Percentiles rank a stretch among this genome's conserved stretches.
Evolutionary conservation across 2,329 filamentous ascomycete genomes (phyloP).

Genomic region (Didymella segeticola): DNA sequence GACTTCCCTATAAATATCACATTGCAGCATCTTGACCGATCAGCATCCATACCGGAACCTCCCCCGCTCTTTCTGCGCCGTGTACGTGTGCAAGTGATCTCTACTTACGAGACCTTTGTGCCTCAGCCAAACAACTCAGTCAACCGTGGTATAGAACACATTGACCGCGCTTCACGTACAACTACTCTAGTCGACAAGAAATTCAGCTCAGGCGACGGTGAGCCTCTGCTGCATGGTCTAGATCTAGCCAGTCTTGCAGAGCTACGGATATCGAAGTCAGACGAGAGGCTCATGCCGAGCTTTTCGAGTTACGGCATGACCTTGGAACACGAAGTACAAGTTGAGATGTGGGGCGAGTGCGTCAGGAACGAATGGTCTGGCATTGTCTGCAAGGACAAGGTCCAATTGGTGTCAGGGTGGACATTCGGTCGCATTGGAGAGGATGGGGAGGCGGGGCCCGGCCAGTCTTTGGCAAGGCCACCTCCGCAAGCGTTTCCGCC

Average conservation of each 20-base stretch:
- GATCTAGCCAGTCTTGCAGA: conserved; percentile 18
- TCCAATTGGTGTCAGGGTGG: conserved; percentile 29
- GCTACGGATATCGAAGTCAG: conserved; percentile 5
- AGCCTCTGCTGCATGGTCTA: conserved; percentile 27
- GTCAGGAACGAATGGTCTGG: conserved; percentile 32
- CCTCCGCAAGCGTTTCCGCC: conserved; percentile 15
- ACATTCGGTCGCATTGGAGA: conserved; percentile 1
- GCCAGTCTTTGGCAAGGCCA: background rate
- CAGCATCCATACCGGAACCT: conserved; percentile 29
- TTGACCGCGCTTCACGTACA: conserved; percentile 16
- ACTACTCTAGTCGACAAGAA: conserved; percentile 26
- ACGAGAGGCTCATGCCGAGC: conserved; percentile 23
- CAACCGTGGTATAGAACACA: conserved; percentile 6
- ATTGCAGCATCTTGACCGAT: conserved; percentile 35
- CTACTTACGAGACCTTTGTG: conserved; percentile 22
- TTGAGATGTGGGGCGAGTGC: conserved; percentile 37
- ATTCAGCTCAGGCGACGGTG: conserved; percentile 21
- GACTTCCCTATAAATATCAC: conserved; percentile 25
- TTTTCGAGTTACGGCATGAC: conserved; percentile 38
- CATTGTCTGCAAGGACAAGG: conserved; percentile 21
- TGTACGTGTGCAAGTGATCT: conserved; percentile 30
- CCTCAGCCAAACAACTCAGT: conserved; percentile 15
- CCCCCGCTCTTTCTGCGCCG: conserved; percentile 34
- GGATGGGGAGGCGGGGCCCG: background rate
- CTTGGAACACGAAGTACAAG: conserved; percentile 32